Evolutionary conservation across 371 early-diverging fungal genomes (phyloP).

Genomic region (Apophysomyces trapeziformis): DNA sequence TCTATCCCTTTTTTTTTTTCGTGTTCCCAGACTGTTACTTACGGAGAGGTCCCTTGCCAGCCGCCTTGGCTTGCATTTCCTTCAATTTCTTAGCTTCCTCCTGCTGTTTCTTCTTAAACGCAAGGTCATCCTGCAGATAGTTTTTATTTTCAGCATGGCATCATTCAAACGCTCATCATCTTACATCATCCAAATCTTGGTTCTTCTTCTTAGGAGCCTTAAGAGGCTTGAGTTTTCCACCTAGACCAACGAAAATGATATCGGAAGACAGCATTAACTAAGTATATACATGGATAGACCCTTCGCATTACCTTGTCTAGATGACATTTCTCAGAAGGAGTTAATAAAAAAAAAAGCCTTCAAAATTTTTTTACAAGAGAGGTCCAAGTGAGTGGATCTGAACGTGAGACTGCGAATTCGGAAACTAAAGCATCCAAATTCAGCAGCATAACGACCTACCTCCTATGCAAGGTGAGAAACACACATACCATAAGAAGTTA

Average conservation of each 20-base stretch:
- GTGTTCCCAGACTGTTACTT: constrained; percentile 33
- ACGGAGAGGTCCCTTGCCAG: constrained; percentile 79
- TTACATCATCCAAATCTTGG: constrained; percentile 23
- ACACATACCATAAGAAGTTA: too few relatives aligned
- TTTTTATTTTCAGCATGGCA: background rate
- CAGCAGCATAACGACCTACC: too few relatives aligned
- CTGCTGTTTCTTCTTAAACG: constrained; percentile 74
- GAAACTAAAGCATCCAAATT: too few relatives aligned
- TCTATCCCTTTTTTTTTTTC: background rate
- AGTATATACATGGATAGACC: background rate
- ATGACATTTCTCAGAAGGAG: constrained; percentile 20
- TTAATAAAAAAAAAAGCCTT: constrained; percentile 6
- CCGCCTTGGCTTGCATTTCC: constrained; percentile 78
- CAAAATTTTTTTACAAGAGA: background rate
- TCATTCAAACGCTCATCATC: background rate
- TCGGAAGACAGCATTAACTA: background rate
- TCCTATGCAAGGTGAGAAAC: too few relatives aligned
- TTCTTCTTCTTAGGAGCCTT: constrained; percentile 32
- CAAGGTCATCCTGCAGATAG: constrained; percentile 29
- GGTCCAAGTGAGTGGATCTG: background rate
- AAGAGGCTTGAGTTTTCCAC: constrained; percentile 35
- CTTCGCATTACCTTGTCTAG: constrained; percentile 26
- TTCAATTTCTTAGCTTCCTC: constrained; percentile 86
- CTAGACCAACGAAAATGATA: constrained; percentile 8
- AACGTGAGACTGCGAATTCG: too few relatives aligned